Base-by-base conservation (phyloP, 2,329 filamentous ascomycete species). In the Emmonsiellopsis sp. region DNA sequence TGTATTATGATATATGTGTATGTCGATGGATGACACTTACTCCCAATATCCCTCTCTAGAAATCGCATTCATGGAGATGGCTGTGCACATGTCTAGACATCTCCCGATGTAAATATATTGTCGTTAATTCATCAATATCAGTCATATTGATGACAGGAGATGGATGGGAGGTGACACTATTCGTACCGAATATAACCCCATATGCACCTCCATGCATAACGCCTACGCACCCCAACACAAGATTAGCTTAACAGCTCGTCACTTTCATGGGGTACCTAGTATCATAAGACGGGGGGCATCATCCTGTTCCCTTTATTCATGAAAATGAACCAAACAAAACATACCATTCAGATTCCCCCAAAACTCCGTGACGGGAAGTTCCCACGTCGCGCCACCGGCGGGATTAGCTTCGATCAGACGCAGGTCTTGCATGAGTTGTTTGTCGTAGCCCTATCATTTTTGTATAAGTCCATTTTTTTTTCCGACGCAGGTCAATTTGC, bases 111-210 rank as follows among this genome's bases (percentile, higher is more conserved):
- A 27, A 27, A 44, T n/a, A 40, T 6, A 3, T 3, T 6, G 6
- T 11, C 8, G 7, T 50, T 50, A 50, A 34, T 13, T 37, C 34
- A 8, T 9, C n/a, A 8, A 50, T 14, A 50, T 11, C n/a, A 3
- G 9, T 6, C n/a, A 8, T 4, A 10, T 47, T 11, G 39, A 34
- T 37, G 32, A 8, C 6, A 36, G 21, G 5, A 1, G 5, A 40
- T 14, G 13, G 43, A 42, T 40, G 8, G 49, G n/a, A 36, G 27
- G 13, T 21, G 32, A 32, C 2, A 14, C 46, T 17, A 68, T 27
- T 27, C 72, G 56, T 59, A 79, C 77, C 88, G 70, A 92, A 92
- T 75, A 92, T 80, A 49, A 92, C 70, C 55, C 86, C 76, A 61
- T 90, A 86, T 0, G 76, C 74, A 0, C 86, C 86, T 45, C 62